Base-by-base conservation (phyloP, 2,329 filamentous ascomycete species). In the Stemphylium lycopersici region DNA sequence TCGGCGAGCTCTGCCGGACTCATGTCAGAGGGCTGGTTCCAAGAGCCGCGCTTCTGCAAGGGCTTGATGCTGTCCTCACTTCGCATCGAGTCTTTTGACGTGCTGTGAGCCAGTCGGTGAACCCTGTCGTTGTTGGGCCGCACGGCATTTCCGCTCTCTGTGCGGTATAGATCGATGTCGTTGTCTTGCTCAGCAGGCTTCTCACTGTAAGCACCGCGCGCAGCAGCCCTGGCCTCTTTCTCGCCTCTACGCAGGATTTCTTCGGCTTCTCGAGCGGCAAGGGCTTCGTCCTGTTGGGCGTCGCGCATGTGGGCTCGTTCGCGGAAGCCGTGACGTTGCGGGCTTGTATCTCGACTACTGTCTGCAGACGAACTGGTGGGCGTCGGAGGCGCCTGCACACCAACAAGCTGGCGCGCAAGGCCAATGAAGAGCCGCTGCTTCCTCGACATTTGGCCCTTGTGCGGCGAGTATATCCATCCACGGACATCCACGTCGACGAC, bases 401-500 rank as follows among this genome's bases (percentile, higher is more conserved):
- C 95, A 65, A 92, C 96, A 37, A 99, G 79, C 67, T 95, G 89
- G 48, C 93, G 84, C 12, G 93, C 93, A 20, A 98, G 81, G 0
- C 93, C 91, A 48, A 99, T 86, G 66, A 97, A 81, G 56, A 98
- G 81, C 33, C 95, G 85, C 68, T 97, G 96, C 68, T 91, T 91
- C 63, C 93, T 84, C 22, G 86, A 93, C 84, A 97, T 87, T 3
- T 91, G 92, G 0, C 91, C 92, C 62, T 83, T 84, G 67, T 93
- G 90, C 15, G 93, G 93, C 34, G 87, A 86, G 74, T 96, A 99
- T 46, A 98, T 85, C 95, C 96, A 99, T 12, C 95, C 95, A 63
- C 93, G 84, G 20, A 99, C 91, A 72, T 99, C 93, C 5, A 98
- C 91, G 70, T 98, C 93, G 1, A 97, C 90, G 3, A 97, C 81